Conservation (phyloP, 768 basidiomycete genomes). For the Peribolospora baueri region DNA sequence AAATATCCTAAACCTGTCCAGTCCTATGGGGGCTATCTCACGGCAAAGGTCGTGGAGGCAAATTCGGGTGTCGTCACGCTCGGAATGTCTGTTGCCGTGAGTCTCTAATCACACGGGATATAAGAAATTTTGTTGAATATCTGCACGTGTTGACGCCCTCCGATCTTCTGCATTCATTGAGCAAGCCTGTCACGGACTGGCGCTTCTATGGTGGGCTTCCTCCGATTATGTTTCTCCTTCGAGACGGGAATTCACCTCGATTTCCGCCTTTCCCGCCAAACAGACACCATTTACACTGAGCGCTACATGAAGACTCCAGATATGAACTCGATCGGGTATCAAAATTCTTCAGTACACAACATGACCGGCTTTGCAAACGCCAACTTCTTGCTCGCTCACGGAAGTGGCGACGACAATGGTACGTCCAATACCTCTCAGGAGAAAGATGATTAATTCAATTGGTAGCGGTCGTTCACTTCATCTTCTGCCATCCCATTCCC, state of each 20-base stretch:
- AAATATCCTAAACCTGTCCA: constrained; percentile 15
- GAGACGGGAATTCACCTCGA: background rate
- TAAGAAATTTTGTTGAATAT: background rate
- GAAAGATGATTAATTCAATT: background rate
- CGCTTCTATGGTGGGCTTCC: constrained; percentile 38
- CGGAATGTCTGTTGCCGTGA: constrained; percentile 70
- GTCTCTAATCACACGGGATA: constrained; percentile 15
- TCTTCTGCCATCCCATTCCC: background rate
- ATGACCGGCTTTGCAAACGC: constrained; percentile 63
- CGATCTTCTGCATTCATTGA: background rate
- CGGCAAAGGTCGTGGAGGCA: constrained; percentile 72
- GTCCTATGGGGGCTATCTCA: constrained; percentile 95
- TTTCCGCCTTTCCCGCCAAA: background rate
- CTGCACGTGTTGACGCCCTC: background rate
- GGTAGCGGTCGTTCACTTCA: background rate
- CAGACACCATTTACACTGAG: constrained; percentile 91
- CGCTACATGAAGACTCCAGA: constrained; percentile 77
- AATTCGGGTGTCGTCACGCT: constrained; percentile 70
- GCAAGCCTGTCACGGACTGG: constrained; percentile 68
- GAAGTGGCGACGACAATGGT: constrained; percentile 77
- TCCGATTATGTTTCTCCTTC: background rate
- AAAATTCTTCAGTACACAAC: constrained; percentile 63
- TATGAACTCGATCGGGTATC: constrained; percentile 62
- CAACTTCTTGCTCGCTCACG: constrained; percentile 68
- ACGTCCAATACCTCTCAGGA: background rate